Base-by-base conservation (phyloP, 1,284 basidiomycete genomes). In the Cutaneotrichosporon daszewskae region DNA sequence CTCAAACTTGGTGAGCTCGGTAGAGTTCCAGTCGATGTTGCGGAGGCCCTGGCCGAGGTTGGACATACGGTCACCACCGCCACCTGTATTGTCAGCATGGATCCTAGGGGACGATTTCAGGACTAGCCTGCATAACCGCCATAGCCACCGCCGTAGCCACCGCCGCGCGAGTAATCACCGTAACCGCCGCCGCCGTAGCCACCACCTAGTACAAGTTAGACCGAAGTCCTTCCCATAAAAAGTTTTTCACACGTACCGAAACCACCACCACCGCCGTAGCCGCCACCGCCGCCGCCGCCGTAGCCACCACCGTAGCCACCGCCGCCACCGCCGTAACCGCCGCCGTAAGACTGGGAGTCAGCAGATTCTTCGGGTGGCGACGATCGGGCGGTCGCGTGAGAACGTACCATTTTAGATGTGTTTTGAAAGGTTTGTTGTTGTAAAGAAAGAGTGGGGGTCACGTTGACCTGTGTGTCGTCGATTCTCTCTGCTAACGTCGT, bases 41-140 rank as follows among this genome's bases (percentile, higher is more conserved):
- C 82, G 82, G 40, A 98, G 79, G 41, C 84, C 80, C 43, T 84
- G 81, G 34, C 95, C 94, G 37, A 98, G 81, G 68, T 77, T 79
- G 57, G 77, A 74, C 87, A 92, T 91, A 59, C 78, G 81, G 75
- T 91, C 87, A 47, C 83, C 81, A 55, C 72, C 70, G 46, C 56
- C 58, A 49, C 38, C 47, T 48, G 46, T 48, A 38, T 24, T 18
- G 47, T 52, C 32, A 45, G 49, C 25, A 39, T n/a, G 25, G 20
- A 54, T 40, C 41, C 32, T 24, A 40, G 27, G 22, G 49, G 46
- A 55, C 49, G 54, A 59, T 53, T 29, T 55, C 60, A 45, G 47
- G 48, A 62, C 53, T 45, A 50, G 54, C 55, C 56, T 59, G 50
- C 51, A 40, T 49, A 59, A 38, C 50, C 53, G 44, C 57, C 58